Evolutionary conservation across 108 stramenopile genomes (phyloP).

Genomic region (Aureococcus anophagefferens): DNA sequence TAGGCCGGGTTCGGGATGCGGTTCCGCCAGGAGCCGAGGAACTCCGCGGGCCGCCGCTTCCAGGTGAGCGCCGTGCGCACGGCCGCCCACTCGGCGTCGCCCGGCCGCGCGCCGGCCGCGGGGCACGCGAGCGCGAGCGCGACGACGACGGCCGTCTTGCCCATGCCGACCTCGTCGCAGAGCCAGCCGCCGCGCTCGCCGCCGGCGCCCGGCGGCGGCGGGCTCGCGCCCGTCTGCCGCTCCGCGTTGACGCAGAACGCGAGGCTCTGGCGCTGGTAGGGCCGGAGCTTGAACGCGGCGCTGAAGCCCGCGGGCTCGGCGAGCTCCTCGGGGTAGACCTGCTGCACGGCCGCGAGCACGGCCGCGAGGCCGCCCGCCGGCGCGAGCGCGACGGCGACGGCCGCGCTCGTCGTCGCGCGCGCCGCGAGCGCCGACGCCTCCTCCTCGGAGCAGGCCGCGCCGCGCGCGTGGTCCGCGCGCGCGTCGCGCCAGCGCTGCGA

Average conservation of each 20-base stretch:
- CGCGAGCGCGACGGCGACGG: neutral
- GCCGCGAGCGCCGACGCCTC: too few relatives aligned
- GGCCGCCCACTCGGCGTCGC: neutral
- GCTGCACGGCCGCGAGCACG: neutral
- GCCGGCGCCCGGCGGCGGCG: neutral
- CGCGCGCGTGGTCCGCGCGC: neutral
- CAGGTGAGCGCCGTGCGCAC: too few relatives aligned
- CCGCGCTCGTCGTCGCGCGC: too few relatives aligned
- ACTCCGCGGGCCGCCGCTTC: too few relatives aligned
- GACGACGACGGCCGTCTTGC: neutral
- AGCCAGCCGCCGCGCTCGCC: neutral
- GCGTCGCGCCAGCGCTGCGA: neutral
- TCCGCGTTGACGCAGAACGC: neutral
- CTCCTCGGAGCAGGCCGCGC: too few relatives aligned
- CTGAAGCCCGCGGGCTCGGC: neutral
- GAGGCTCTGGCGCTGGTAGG: constrained; percentile 3
- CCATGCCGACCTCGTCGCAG: constrained; percentile 4
- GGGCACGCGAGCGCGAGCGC: neutral
- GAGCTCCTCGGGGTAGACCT: neutral
- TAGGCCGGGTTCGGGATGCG: too few relatives aligned
- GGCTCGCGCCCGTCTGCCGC: neutral
- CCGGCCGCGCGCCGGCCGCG: neutral
- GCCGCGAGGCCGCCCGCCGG: neutral
- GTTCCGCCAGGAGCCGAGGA: too few relatives aligned
- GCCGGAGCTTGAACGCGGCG: neutral